Conservation (phyloP, 768 basidiomycete genomes). For the Phanerodontia chrysosporium region DNA sequence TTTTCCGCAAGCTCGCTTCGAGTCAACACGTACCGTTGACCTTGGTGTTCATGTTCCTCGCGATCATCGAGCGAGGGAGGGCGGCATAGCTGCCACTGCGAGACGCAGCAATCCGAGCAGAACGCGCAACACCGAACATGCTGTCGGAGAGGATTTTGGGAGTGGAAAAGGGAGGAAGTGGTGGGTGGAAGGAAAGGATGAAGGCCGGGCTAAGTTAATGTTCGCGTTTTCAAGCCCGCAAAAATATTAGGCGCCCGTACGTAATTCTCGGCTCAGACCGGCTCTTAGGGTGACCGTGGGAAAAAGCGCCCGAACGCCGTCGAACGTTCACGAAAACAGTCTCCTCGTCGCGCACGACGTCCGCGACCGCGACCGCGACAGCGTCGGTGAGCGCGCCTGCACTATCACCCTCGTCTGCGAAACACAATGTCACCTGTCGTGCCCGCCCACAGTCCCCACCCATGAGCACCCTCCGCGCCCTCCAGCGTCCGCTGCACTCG, state of each 20-base stretch:
- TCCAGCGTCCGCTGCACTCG: neutral
- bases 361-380: slow-evolving; percentile 2
- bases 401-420: neutral
- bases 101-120: slow-evolving; percentile 52
- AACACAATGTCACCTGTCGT: neutral
- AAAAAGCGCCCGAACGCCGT: slow-evolving; percentile 2
- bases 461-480: neutral
- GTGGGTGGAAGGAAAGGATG: slow-evolving; percentile 5
- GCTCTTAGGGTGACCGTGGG: slow-evolving; percentile 4
- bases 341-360: slow-evolving; percentile 1
- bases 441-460: neutral
- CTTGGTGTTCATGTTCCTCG: slow-evolving; percentile 95
- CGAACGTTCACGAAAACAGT: slow-evolving; percentile 7
- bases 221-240: slow-evolving; percentile 8
- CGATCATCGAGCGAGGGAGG: slow-evolving; percentile 68
- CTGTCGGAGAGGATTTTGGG: slow-evolving; percentile 30
- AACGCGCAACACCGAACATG: slow-evolving; percentile 74
- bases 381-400: slow-evolving; percentile 2
- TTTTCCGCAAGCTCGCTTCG: neutral
- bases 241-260: slow-evolving; percentile 15
- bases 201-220: slow-evolving; percentile 4
- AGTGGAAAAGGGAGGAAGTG: slow-evolving; percentile 25
- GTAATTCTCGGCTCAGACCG: slow-evolving; percentile 11
- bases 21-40: slow-evolving; percentile 60
- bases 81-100: slow-evolving; percentile 64